These are phyloP conservation scores for Bothriochloa decipiens DNA, from an alignment of 176 grass and related monocot genomes.

Conservation along the genomic window DNA sequence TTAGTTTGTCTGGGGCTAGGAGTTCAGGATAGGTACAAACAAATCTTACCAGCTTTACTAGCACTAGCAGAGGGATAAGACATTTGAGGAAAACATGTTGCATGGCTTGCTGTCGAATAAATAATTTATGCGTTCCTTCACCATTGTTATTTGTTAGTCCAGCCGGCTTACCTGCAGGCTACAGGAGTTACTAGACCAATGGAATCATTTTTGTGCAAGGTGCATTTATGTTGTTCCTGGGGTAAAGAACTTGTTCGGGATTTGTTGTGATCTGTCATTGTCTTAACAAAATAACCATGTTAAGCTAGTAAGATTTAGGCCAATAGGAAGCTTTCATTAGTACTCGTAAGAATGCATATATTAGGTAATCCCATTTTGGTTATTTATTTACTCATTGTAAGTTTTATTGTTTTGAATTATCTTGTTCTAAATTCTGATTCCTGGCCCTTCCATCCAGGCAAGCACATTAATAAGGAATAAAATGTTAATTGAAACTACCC, in stretches of 20 bases:
- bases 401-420: too few species aligned
- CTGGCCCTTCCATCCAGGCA: too few species aligned
- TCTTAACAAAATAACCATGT: background rate
- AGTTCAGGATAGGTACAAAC: background rate
- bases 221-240: background rate
- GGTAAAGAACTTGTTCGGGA: background rate
- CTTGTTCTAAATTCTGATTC: too few species aligned
- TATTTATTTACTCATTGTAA: too few species aligned
- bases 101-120: background rate
- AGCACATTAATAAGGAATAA: background rate
- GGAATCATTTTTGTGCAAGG: too few species aligned
- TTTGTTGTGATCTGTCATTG: background rate
- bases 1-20: background rate
- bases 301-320: too few species aligned
- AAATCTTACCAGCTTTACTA: too few species aligned
- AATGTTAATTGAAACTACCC: background rate
- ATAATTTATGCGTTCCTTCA: background rate
- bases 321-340: too few species aligned
- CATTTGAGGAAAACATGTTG: constrained; percentile 1
- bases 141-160: background rate
- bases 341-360: too few species aligned
- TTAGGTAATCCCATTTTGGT: too few species aligned
- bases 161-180: background rate
- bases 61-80: background rate
- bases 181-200: background rate